Percentiles rank a stretch among this genome's conserved stretches.
phyloP scores from a whole-genome alignment of 805 yeast species.

The Cyberlindnera galapagoensis region DNA sequence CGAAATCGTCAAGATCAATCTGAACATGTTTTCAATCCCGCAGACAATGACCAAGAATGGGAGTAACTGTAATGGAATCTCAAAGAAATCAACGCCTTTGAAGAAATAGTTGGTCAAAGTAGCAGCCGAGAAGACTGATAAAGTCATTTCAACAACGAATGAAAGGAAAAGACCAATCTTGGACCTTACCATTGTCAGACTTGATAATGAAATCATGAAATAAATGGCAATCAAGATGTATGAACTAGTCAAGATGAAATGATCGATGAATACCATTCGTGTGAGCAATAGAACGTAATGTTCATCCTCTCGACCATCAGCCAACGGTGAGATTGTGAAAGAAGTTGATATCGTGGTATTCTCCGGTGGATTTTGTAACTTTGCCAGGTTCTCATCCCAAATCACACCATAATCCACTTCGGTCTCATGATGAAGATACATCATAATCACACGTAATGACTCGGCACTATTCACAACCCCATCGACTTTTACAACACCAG shows the following conservation, averaged over 20 bases:
- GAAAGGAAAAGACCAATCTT: conserved; percentile 40
- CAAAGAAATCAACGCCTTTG: conserved; percentile 28
- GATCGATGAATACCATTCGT: conserved; percentile 19
- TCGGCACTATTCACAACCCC: conserved; percentile 38
- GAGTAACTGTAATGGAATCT: conserved; percentile 34
- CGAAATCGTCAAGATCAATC: conserved; percentile 35
- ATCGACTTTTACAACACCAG: conserved; percentile 35
- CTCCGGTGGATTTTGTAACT: conserved; percentile 10
- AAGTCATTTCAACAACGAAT: conserved; percentile 31
- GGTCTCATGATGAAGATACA: conserved; percentile 19
- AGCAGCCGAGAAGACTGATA: conserved; percentile 37
- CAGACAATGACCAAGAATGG: conserved; percentile 37
- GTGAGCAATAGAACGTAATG: conserved; percentile 11
- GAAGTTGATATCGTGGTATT: conserved; percentile 3
- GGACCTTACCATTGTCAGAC: conserved; percentile 38
- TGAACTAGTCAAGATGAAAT: conserved; percentile 18
- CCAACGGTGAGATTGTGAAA: neutral
- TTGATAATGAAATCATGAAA: conserved; percentile 32
- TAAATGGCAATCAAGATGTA: conserved; percentile 28
- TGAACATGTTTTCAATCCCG: conserved; percentile 41
- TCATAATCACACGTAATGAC: conserved; percentile 30
- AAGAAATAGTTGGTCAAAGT: conserved; percentile 35
- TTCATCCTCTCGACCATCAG: too few relatives aligned
- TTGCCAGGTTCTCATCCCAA: conserved; percentile 28
- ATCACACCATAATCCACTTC: conserved; percentile 14